These are phyloP conservation scores for Termitomyces heimii DNA, from an alignment of 768 basidiomycete species.

Conservation along the genomic window DNA sequence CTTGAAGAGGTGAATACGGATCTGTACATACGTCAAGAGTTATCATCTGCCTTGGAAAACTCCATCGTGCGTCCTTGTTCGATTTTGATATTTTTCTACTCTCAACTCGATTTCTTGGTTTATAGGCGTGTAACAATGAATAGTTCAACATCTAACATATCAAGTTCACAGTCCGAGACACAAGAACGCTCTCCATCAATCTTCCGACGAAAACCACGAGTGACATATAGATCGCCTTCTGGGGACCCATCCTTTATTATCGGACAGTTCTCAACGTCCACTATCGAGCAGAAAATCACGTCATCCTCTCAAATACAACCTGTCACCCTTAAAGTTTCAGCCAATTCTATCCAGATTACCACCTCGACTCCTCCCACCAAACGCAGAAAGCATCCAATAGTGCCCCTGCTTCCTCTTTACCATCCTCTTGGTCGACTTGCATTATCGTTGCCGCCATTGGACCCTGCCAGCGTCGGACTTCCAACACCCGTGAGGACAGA, in stretches of 20 bases:
- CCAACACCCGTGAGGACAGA: conserved; percentile 40
- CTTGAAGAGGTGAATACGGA: neutral
- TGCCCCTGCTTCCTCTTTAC: conserved; percentile 53
- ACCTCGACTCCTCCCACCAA: neutral
- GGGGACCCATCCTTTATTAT: conserved; percentile 20
- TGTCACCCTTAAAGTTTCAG: conserved; percentile 2
- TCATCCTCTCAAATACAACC: conserved; percentile 8
- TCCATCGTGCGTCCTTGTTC: neutral
- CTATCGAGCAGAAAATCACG: conserved; percentile 3
- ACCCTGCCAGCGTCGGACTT: conserved; percentile 51
- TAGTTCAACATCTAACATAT: neutral
- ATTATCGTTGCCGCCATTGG: conserved; percentile 59
- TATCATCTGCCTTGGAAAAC: neutral
- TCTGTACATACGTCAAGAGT: neutral
- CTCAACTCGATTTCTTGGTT: neutral
- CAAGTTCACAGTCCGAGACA: conserved; percentile 1
- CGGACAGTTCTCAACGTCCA: conserved; percentile 7
- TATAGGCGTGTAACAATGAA: neutral
- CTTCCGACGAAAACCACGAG: conserved; percentile 50
- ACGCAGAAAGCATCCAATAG: conserved; percentile 21
- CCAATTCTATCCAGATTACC: conserved; percentile 1
- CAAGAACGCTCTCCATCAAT: conserved; percentile 13
- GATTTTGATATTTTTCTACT: neutral
- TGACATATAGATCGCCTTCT: conserved; percentile 55
- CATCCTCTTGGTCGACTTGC: conserved; percentile 62